Base-by-base conservation (phyloP, 2,329 filamentous ascomycete genomes). In the Cercospora canescens region DNA sequence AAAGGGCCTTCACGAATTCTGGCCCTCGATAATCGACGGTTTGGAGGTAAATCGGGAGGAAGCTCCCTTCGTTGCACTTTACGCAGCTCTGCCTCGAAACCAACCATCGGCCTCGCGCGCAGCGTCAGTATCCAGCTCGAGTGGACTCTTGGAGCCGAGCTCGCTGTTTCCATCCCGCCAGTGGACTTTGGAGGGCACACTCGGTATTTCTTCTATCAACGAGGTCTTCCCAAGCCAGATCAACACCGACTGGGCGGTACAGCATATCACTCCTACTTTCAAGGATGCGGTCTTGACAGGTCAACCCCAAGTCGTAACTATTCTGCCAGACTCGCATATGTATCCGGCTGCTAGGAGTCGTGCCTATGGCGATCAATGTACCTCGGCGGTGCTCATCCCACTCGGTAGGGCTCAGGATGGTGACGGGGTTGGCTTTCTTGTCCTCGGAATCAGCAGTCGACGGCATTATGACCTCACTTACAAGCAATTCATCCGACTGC, bases 401-500 rank as follows among this genome's bases (percentile, higher is more conserved):
- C 74, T 81, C 6, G 67, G 69, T 11, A 63, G 64, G 30, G 65
- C 59, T 6, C 67, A 68, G 41, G 61, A 67, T 11, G 65, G 66
- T 24, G 65, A 71, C 39, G 60, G 60, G 6, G 62, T 67, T 18
- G 71, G 69, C 0, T 72, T 73, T 30, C 28, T 73, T 4, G 28
- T 80, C 16, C 65, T 77, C 4, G 79, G 77, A 0, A 75, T 77
- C 0, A 80, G 79, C 55, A 78, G 77, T 0, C 76, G 71, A 30
- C 73, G 78, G 16, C 73, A 73, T 1, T 74, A 75, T 54, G 78
- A 79, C 48, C 65, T 69, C 1, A 66, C 69, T 7, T 77, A 76
- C 45, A 61, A 75, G 56, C 76, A 77, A 26, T 78, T 79, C 37
- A 55, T 77, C 18, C 70, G 70, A 21, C 74, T 79, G 34, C 70